Evolutionary conservation across 73 alveolate genomes (phyloP), one percentile per base, ranked within the genome.

Genomic region (Tetrahymena thermophila): DNA sequence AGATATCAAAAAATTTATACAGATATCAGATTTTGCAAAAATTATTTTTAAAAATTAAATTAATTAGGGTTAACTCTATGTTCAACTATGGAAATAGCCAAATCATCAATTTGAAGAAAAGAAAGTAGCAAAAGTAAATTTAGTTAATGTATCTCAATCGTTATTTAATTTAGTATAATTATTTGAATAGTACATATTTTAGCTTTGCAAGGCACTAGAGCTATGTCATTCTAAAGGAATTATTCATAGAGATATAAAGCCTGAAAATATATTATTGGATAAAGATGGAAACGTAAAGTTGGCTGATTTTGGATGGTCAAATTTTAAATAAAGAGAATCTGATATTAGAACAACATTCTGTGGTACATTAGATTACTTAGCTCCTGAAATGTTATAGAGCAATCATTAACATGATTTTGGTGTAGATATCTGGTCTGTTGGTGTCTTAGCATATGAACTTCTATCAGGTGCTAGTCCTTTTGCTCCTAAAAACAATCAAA

Each of bases 301-400:
- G 42, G 98, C 99, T 55, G 99, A 99, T 97, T 99, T 99, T 84
- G 99, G 99, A 15, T 99, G 99, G 99, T 98, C 99, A 94, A 94
- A 96, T 40, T 85, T 94, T 84, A 55, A 94, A 35, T 97, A 85
- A 93, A 94, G 95, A 97, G 98, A 84, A 94, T 95, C 93, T 44
- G 97, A 95, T 56, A 85, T 95, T 21, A 96, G 99, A 97, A 96
- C 96, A 84, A 99, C 99, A 17, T 99, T 99, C 96, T 99, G 99
- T 85, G 99, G 99, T 8, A 99, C 99, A 4, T 97, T 98, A 71
- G 99, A 99, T 94, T 99, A 99, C 94, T 97, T 99, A 99, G 99
- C 99, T 16, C 99, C 99, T 40, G 97, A 95, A 93, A 95, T 95
- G 97, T 40, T 95, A 16, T 93, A 95, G 35, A 89, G 38, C 55